A percentile compares a stretch with the other conserved stretches of the same genome.
Evolutionary conservation across 1,284 basidiomycete genomes (phyloP).

Genomic region (Rhodotorula sp.): DNA sequence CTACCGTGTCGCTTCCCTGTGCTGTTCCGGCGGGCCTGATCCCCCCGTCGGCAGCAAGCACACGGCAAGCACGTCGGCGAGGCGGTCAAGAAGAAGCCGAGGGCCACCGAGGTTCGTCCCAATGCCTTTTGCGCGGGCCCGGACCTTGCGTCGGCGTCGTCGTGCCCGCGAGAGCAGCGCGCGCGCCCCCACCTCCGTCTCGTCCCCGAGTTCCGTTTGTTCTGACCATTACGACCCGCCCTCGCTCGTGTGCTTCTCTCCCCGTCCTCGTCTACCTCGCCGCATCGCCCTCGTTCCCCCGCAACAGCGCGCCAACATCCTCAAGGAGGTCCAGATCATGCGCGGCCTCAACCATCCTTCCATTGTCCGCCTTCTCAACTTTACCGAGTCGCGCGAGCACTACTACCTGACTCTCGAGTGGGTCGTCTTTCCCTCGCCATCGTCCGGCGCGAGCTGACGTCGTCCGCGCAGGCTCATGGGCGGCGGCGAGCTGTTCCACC

Average conservation of each 20-base stretch:
- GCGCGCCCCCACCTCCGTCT: background rate
- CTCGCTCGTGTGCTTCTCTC: constrained; percentile 16
- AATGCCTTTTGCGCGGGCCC: background rate
- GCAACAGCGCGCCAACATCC: constrained; percentile 88
- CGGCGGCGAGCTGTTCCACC: constrained; percentile 98
- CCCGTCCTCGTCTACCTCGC: constrained; percentile 37
- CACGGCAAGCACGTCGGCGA: constrained; percentile 45
- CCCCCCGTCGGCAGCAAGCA: constrained; percentile 32
- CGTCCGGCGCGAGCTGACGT: background rate
- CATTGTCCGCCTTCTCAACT: constrained; percentile 84
- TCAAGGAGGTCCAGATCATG: constrained; percentile 99
- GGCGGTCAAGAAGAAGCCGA: constrained; percentile 47
- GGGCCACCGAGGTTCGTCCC: constrained; percentile 46
- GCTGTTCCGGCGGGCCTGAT: constrained; percentile 27
- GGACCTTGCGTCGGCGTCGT: background rate
- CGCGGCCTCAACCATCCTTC: constrained; percentile 85
- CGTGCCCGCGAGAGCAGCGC: constrained; percentile 1
- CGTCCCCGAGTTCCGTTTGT: background rate
- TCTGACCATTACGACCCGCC: constrained; percentile 2
- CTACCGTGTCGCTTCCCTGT: constrained; percentile 11
- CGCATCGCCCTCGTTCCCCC: background rate
- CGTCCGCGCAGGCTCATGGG: constrained; percentile 70
- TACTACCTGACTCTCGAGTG: constrained; percentile 91
- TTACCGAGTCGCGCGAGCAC: constrained; percentile 87
- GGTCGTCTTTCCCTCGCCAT: background rate